Evolutionary conservation across 108 stramenopile species (phyloP).

Genomic region (Nitzschia palea): DNA sequence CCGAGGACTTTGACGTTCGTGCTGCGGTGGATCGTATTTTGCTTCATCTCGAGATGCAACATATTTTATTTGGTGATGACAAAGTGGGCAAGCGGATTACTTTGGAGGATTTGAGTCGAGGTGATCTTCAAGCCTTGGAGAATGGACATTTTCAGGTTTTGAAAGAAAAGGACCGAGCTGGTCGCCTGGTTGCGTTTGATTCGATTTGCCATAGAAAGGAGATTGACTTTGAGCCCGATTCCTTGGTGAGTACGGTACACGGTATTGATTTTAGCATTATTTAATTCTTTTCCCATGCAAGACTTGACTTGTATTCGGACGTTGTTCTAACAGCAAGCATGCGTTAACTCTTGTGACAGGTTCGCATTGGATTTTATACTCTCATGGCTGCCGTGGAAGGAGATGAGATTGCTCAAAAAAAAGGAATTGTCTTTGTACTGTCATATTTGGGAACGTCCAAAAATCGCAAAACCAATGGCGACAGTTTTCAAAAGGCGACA

Average conservation of each 20-base stretch:
- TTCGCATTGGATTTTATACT: not conserved
- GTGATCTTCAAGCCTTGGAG: not conserved
- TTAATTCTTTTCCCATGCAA: not conserved
- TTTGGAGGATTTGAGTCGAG: slow-evolving; percentile 1
- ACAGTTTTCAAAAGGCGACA: not conserved
- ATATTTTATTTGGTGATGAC: not conserved
- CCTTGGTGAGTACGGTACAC: not conserved
- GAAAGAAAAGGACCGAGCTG: slow-evolving; percentile 3
- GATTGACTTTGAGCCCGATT: not conserved
- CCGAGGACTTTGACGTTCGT: not conserved
- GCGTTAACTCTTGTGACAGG: too few relatives aligned
- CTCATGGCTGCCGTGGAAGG: slow-evolving; percentile 9
- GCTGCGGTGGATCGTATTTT: slow-evolving; percentile 3
- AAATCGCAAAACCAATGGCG: not conserved
- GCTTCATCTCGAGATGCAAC: not conserved
- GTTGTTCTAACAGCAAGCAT: too few relatives aligned
- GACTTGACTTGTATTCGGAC: too few relatives aligned
- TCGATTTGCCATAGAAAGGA: not conserved
- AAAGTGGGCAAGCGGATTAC: slow-evolving; percentile 5
- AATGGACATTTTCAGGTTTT: slow-evolving; percentile 8
- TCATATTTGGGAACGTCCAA: not conserved
- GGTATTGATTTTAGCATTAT: not conserved
- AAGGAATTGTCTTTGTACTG: not conserved
- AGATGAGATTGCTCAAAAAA: not conserved
- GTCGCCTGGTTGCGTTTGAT: slow-evolving; percentile 10